These are phyloP conservation scores for Cladosporium phlei DNA, from an alignment of 2,329 filamentous ascomycete genomes.

Conservation along the genomic window DNA sequence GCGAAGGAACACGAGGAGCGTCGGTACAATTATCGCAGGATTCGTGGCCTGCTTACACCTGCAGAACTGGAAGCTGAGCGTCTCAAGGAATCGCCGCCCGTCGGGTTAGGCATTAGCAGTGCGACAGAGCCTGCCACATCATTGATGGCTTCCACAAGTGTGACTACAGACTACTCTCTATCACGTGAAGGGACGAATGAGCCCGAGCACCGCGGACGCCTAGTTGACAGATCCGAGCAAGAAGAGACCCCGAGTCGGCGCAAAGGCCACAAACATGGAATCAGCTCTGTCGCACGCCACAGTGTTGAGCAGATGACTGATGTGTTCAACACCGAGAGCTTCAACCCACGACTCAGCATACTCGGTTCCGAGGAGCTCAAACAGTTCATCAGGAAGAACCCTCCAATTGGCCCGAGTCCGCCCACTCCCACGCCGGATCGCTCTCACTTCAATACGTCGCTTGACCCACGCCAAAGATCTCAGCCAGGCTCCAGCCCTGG, in stretches of 20 bases:
- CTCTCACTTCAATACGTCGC: background rate
- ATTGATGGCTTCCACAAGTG: background rate
- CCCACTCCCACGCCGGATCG: background rate
- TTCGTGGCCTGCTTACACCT: conserved; percentile 2
- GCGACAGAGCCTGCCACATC: background rate
- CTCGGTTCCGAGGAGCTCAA: conserved; percentile 6
- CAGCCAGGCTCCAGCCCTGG: background rate
- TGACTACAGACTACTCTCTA: background rate
- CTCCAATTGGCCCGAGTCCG: background rate
- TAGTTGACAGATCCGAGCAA: background rate
- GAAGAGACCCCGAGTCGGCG: background rate
- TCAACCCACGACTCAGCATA: conserved; percentile 6
- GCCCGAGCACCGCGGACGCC: background rate
- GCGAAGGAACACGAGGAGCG: conserved; percentile 3
- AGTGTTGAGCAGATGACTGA: conserved; percentile 5
- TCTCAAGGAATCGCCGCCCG: background rate
- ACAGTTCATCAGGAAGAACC: background rate
- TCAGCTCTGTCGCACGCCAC: background rate
- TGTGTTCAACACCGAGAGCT: conserved; percentile 3
- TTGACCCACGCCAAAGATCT: background rate
- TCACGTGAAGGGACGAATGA: background rate
- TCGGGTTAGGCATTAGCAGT: conserved; percentile 3
- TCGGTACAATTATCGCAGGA: conserved; percentile 5
- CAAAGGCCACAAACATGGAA: background rate
- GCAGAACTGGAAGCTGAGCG: conserved; percentile 8